Evolutionary conservation across 192 early-diverging fungal species (phyloP).

Genomic region (Linnemannia exigua): DNA sequence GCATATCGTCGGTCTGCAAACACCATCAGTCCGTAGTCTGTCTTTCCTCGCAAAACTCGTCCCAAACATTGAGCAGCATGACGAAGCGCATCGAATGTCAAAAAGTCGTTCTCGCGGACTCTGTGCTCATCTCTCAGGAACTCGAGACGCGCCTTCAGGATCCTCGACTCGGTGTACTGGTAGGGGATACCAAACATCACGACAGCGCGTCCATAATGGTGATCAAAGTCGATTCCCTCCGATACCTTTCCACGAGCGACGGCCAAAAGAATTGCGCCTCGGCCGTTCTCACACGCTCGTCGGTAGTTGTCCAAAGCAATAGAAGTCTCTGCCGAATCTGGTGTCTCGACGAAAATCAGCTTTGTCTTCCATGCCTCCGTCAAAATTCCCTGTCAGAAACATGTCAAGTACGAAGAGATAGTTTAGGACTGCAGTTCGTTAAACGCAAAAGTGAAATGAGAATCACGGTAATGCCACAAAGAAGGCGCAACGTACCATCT

Average conservation of each 20-base stretch:
- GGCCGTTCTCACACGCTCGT: conserved; percentile 96
- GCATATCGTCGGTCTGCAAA: conserved; percentile 97
- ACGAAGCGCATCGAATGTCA: conserved; percentile 99
- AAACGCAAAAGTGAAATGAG: neutral
- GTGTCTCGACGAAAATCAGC: conserved; percentile 99
- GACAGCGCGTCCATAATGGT: conserved; percentile 99
- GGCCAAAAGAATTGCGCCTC: conserved; percentile 96
- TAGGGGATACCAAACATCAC: conserved; percentile 99
- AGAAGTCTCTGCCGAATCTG: conserved; percentile 97
- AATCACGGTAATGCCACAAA: conserved; percentile 4
- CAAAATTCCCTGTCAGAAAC: conserved; percentile 79
- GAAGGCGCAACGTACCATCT: conserved; percentile 73
- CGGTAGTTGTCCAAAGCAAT: conserved; percentile 97
- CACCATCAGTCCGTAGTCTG: conserved; percentile 99
- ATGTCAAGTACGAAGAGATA: neutral
- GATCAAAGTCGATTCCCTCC: conserved; percentile 99
- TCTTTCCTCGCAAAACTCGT: conserved; percentile 96
- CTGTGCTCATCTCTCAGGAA: conserved; percentile 94
- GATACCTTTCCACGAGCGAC: conserved; percentile 99
- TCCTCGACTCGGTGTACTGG: conserved; percentile 97
- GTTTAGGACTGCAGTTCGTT: neutral
- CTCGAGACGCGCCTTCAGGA: conserved; percentile 95
- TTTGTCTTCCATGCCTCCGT: conserved; percentile 97
- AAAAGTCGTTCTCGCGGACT: conserved; percentile 98
- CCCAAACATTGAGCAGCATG: conserved; percentile 99